Evolutionary conservation across 2,329 filamentous ascomycete genomes (phyloP).

Genomic region (Fusarium miscanthi): DNA sequence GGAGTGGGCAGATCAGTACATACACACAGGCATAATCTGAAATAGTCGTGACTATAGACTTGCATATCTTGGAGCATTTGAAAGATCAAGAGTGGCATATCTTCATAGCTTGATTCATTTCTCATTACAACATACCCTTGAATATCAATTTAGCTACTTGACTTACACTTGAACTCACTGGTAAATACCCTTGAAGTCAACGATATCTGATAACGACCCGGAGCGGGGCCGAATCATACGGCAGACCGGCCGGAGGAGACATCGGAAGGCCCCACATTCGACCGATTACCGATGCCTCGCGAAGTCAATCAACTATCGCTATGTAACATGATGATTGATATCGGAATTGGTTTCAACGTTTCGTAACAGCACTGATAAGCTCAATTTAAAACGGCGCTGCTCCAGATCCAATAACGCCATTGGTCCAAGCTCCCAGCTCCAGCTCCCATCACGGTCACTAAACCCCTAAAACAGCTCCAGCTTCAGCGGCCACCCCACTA

Average conservation of each 20-base stretch:
- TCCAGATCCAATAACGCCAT: conserved; percentile 16
- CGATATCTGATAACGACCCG: conserved; percentile 10
- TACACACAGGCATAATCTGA: background rate
- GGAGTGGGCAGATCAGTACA: background rate
- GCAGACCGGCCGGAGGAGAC: background rate
- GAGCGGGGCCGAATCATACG: conserved; percentile 21
- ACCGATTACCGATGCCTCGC: background rate
- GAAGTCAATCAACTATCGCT: background rate
- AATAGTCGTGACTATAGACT: background rate
- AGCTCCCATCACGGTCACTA: conserved; percentile 6
- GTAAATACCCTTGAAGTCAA: background rate
- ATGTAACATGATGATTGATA: background rate
- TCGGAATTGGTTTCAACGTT: background rate
- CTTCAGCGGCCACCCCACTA: conserved; percentile 7
- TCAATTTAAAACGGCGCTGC: background rate
- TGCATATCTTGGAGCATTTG: background rate
- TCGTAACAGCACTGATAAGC: background rate
- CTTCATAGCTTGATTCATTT: fast-evolving
- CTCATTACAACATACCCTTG: fast-evolving
- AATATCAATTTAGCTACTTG: background rate
- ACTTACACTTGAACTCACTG: background rate
- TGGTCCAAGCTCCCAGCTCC: conserved; percentile 21
- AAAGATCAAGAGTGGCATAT: fast-evolving
- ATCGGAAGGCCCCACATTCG: background rate
- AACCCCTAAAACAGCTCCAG: conserved; percentile 25